A percentile compares a stretch with the other conserved stretches of the same genome.
Conservation (phyloP, 257 asterid genomes). For the Striga asiatica region DNA sequence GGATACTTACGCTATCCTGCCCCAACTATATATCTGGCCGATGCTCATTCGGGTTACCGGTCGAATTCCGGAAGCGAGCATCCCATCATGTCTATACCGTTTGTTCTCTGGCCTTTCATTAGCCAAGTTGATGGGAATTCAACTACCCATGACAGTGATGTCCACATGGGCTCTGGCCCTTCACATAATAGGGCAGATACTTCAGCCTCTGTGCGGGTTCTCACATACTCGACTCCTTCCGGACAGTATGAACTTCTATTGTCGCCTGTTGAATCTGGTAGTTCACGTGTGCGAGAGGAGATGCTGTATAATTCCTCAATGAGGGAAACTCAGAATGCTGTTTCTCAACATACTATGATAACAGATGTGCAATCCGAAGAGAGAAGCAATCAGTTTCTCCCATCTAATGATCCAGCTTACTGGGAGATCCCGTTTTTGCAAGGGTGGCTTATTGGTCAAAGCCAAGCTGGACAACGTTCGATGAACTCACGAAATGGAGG, state of each 20-base stretch:
- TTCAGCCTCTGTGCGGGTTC: slow-evolving; percentile 70
- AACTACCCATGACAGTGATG: slow-evolving; percentile 39
- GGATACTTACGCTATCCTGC: slow-evolving; percentile 89
- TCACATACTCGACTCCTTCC: slow-evolving; percentile 86
- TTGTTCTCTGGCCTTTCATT: slow-evolving; percentile 63
- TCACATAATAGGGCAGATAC: slow-evolving; percentile 49
- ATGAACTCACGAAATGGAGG: slow-evolving; percentile 46
- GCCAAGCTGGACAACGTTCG: slow-evolving; percentile 70
- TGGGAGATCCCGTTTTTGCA: slow-evolving; percentile 97
- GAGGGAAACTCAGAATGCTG: slow-evolving; percentile 35
- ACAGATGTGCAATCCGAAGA: slow-evolving; percentile 59
- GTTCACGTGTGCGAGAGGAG: slow-evolving; percentile 44
- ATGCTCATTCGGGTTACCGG: slow-evolving; percentile 51
- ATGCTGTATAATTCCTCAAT: slow-evolving; percentile 31
- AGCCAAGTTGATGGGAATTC: slow-evolving; percentile 42
- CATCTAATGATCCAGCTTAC: slow-evolving; percentile 74
- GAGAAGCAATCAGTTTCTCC: slow-evolving; percentile 57
- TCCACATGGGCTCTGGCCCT: slow-evolving; percentile 30
- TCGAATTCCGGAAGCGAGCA: slow-evolving; percentile 61
- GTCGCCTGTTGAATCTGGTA: slow-evolving; percentile 50
- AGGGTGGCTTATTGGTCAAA: slow-evolving; percentile 96
- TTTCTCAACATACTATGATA: slow-evolving; percentile 63
- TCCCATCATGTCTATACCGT: slow-evolving; percentile 74
- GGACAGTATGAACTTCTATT: slow-evolving; percentile 85
- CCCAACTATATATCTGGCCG: slow-evolving; percentile 83